Evolutionary conservation across 345 rosid species (phyloP).

Genomic region (Linum trigynum): DNA sequence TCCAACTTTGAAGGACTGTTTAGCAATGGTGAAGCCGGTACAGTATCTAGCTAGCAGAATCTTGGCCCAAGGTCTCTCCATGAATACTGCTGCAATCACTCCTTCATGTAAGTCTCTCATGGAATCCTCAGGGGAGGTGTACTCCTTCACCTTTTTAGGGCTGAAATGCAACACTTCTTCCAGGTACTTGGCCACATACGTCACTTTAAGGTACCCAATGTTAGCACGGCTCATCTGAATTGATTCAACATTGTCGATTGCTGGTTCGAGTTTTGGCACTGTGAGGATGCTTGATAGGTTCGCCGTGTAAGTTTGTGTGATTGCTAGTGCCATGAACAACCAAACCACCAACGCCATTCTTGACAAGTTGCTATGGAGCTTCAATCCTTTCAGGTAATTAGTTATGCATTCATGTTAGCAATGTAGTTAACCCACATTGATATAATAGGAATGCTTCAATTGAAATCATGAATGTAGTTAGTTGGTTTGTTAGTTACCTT

Average conservation of each 20-base stretch:
- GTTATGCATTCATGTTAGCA: not conserved
- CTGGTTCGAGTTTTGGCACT: slow-evolving; percentile 9
- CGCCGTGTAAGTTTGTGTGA: slow-evolving; percentile 21
- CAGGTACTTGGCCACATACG: slow-evolving; percentile 9
- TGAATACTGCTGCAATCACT: slow-evolving; percentile 19
- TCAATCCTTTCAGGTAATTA: slow-evolving; percentile 7
- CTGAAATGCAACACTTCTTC: slow-evolving; percentile 8
- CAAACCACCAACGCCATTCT: slow-evolving; percentile 19
- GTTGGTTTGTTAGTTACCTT: slow-evolving; percentile 8
- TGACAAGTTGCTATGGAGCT: slow-evolving; percentile 21
- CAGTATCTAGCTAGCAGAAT: slow-evolving; percentile 16
- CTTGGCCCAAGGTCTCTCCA: slow-evolving; percentile 20
- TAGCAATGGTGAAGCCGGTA: slow-evolving; percentile 10
- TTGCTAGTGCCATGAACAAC: slow-evolving; percentile 19
- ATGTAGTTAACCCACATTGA: not conserved
- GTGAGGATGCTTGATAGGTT: slow-evolving; percentile 21
- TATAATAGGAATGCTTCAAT: too few species aligned
- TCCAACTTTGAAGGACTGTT: slow-evolving; percentile 14
- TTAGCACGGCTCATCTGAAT: slow-evolving; percentile 9
- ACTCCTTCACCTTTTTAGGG: not conserved
- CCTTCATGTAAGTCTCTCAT: slow-evolving; percentile 4
- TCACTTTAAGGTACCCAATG: slow-evolving; percentile 10
- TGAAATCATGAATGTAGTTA: too few species aligned
- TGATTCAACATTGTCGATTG: slow-evolving; percentile 1
- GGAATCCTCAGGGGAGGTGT: slow-evolving; percentile 2